These are phyloP conservation scores for Russula foetens DNA, from an alignment of 768 basidiomycete species.

Conservation along the genomic window DNA sequence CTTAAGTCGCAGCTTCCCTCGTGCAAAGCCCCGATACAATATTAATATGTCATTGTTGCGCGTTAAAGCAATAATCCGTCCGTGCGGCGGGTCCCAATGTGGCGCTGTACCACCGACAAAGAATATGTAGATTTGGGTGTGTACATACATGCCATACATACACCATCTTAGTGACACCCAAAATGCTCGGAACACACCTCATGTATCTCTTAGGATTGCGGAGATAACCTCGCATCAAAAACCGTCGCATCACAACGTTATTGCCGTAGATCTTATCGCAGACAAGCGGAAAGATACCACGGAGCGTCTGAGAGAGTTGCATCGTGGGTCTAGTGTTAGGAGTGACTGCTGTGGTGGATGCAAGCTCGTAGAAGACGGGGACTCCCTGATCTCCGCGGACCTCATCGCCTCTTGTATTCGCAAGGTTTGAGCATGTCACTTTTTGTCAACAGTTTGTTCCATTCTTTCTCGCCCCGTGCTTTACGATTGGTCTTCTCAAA, in stretches of 20 bases:
- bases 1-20: no score
- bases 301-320: neutral
- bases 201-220: neutral
- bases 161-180: neutral
- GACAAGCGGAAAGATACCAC: neutral
- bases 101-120: no score
- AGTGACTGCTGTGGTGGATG: neutral
- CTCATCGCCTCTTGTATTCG: slow-evolving; percentile 83
- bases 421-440: slow-evolving; percentile 71
- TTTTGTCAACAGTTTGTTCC: slow-evolving; percentile 44
- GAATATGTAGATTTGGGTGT: no score
- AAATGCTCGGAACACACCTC: neutral
- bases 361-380: neutral
- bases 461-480: slow-evolving; percentile 47
- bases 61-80: no score
- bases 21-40: no score
- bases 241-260: neutral
- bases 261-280: neutral
- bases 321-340: neutral
- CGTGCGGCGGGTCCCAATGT: no score
- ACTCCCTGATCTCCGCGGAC: neutral
- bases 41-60: no score
- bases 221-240: neutral
- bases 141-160: neutral
- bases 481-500: slow-evolving; percentile 55